phyloP scores from a whole-genome alignment of 139 green algal species.

The Diplosphaera chodatii region DNA sequence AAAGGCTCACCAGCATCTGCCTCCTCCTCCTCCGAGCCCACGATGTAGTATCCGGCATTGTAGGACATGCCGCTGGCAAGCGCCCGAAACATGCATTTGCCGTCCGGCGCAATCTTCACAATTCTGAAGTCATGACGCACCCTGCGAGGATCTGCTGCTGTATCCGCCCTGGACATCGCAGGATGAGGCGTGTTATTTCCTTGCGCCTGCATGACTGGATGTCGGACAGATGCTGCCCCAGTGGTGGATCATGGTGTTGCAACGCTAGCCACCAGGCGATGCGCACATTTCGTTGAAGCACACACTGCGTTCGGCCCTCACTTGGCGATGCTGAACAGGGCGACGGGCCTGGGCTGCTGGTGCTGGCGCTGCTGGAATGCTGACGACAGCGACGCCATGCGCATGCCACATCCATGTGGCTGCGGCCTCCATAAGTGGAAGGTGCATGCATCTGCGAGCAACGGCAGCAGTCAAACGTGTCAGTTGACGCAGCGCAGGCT shows the following conservation, averaged over 20 bases:
- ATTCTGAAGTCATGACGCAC: conserved; percentile 16
- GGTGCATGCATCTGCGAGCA: no score
- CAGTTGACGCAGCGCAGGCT: no score
- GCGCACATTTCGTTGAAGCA: no score
- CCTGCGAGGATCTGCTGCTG: neutral
- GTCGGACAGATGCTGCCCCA: no score
- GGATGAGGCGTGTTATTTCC: no score
- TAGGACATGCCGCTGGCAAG: conserved; percentile 40
- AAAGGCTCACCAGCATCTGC: conserved; percentile 13
- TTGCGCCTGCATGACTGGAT: no score
- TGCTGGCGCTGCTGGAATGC: neutral
- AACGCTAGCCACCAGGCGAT: neutral
- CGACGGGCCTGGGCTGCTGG: neutral
- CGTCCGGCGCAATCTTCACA: conserved; percentile 38
- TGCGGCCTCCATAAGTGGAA: neutral
- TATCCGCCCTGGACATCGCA: no score
- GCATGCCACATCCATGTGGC: neutral
- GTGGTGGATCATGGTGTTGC: no score
- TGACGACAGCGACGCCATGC: neutral
- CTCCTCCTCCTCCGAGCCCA: conserved; percentile 26
- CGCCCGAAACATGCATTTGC: conserved; percentile 62
- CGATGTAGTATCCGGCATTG: conserved; percentile 39
- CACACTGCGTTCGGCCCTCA: neutral
- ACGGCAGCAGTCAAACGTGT: no score
- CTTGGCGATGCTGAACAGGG: neutral